phyloP scores from a whole-genome alignment of 257 asterid genomes.

The Solanum paucissectum region DNA sequence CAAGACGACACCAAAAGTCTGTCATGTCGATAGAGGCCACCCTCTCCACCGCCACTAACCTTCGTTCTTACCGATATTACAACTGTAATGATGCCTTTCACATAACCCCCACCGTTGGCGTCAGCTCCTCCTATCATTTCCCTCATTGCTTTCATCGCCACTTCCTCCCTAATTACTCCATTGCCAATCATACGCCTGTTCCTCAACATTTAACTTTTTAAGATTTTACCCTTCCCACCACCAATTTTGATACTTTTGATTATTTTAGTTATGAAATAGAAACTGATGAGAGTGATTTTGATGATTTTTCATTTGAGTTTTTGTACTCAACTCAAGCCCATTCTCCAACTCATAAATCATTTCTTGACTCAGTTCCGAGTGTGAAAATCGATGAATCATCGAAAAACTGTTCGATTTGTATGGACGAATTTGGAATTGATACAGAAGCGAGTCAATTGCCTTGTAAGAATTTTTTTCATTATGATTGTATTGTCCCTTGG shows the following conservation, averaged over 20 bases:
- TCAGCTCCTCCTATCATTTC: conserved; percentile 31
- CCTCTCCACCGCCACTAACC: background rate
- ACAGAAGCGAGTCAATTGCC: conserved; percentile 21
- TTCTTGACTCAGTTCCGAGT: conserved; percentile 20
- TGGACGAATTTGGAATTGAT: conserved; percentile 30
- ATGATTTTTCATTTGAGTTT: conserved; percentile 15
- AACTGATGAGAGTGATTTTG: conserved; percentile 18
- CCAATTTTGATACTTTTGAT: background rate
- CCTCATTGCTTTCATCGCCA: conserved; percentile 39
- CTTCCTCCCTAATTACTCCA: conserved; percentile 36
- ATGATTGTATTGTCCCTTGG: conserved; percentile 42
- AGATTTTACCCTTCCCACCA: background rate
- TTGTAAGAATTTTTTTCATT: conserved; percentile 35
- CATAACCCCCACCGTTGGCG: conserved; percentile 5
- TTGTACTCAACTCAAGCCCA: background rate
- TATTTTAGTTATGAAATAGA: conserved; percentile 12
- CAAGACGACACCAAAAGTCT: background rate
- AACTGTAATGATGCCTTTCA: conserved; percentile 32
- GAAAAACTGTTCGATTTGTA: conserved; percentile 36
- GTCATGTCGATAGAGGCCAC: background rate
- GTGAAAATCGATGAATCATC: conserved; percentile 9
- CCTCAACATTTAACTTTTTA: background rate
- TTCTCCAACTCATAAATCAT: conserved; percentile 22
- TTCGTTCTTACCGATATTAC: background rate
- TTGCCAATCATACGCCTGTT: conserved; percentile 7